Evolutionary conservation across 306 rosid genomes (phyloP), one percentile per base, ranked within the genome.

Genomic region (Casuarina equisetifolia): DNA sequence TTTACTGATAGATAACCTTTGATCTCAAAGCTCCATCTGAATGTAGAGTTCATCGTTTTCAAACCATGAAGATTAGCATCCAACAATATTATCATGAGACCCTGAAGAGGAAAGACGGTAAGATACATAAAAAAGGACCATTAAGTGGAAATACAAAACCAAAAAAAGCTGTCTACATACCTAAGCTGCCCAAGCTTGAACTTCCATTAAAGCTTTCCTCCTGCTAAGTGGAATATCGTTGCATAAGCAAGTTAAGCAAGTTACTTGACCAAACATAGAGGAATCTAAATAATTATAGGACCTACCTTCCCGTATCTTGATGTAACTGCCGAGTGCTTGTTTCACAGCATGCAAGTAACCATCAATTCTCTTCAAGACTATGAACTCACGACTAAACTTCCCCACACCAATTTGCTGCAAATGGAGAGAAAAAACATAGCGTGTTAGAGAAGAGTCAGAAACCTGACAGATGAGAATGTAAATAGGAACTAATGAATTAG

Each of bases 341-440:
- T 95, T 95, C 85, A 95, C 97, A 17, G 99, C 99, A 87, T 92
- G 92, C 85, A 91, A 76, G 83, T 91, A 92, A 36, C 99, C 99
- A 72, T 92, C 99, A 67, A 91, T 85, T 79, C 97, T 82, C 84
- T 84, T 95, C 49, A 92, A 79, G 78, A 81, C 97, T 85, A 91
- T 92, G 76, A 88, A 91, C 53, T 89, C 97, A 16, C 77, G 85
- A 74, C 90, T 95, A 78, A 92, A 95, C 86, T 92, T 84, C 74
- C 98, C 98, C 42, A 75, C 67, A 44, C 98, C 98, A 59, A 95
- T 92, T 84, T 82, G 86, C 98, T 91, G 87, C 73, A 45, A 82
- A 61, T 17, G 4, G 72, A 72, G 69, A 73, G 55, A 38, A 67
- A n/a, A 12, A 45, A 39, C 42, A 69, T 40, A 40, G n/a, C 7